Evolutionary conservation across 768 basidiomycete species (phyloP).

Genomic region (Termitomyces sp.): DNA sequence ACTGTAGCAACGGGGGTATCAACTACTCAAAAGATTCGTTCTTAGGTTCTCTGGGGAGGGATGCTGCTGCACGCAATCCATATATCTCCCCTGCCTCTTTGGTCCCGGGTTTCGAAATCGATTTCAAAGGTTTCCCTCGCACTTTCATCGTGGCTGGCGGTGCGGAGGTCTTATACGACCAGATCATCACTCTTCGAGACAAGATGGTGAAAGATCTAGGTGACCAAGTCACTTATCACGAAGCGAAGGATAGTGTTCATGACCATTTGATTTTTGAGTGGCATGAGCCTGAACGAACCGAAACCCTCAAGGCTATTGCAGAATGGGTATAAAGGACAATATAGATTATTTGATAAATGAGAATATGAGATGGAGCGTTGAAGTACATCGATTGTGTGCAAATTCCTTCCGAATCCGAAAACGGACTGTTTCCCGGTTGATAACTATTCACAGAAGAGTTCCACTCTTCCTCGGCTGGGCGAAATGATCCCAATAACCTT

Average conservation of each 20-base stretch:
- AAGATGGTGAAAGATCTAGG: conserved; percentile 51
- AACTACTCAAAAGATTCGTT: conserved; percentile 38
- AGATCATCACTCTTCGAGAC: conserved; percentile 39
- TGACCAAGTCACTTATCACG: conserved; percentile 44
- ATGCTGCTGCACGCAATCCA: conserved; percentile 40
- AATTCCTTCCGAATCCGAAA: not conserved
- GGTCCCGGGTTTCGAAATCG: conserved; percentile 28
- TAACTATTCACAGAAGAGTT: conserved; percentile 14
- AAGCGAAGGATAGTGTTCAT: conserved; percentile 50
- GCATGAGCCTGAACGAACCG: conserved; percentile 51
- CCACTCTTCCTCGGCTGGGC: conserved; percentile 26
- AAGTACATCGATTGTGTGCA: not conserved
- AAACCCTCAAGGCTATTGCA: conserved; percentile 44
- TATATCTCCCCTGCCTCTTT: conserved; percentile 61
- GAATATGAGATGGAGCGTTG: not conserved
- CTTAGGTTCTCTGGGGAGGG: conserved; percentile 43
- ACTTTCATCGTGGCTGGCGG: conserved; percentile 60
- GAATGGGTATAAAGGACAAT: conserved; percentile 34
- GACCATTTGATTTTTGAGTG: conserved; percentile 48
- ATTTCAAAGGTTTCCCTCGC: conserved; percentile 55
- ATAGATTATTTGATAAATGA: not conserved
- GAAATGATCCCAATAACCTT: conserved; percentile 56
- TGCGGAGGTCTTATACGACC: conserved; percentile 56
- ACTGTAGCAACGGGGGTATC: conserved; percentile 1
- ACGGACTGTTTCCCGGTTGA: not conserved